Base-by-base conservation (phyloP, 495 filamentous ascomycete species). In the Pseudevernia furfuracea region DNA sequence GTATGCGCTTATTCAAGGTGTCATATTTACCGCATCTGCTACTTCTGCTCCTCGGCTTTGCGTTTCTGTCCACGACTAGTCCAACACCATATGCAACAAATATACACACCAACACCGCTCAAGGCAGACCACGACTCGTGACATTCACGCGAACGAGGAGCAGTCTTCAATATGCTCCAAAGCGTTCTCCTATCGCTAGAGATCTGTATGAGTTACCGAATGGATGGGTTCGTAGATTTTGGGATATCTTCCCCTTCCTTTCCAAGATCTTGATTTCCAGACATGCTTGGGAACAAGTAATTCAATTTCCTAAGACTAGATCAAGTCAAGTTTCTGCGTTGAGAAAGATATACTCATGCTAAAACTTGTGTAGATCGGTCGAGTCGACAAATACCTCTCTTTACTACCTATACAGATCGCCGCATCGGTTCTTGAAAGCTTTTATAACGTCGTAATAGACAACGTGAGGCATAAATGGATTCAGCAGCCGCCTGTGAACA, bases 361-460 rank as follows among this genome's bases (percentile, higher is more conserved):
- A 32, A 34, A 55, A 34, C 0, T 21, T 34, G 28, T 55, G 52
- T 34, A 55, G 52, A 21, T 34, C 25, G 52, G 52, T 10, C 52
- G 52, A 55, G 10, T 34, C 52, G 52, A 55, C 15, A 34, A 34
- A 55, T 55, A 19, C 30, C 52, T 55, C 19, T 55, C 52, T 21
- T 34, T 55, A 21, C 52, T 55, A 23, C 52, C 52, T 3, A 30
- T 34, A 7, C 28, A 55, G 17, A 34, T 34, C 52, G 52, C 52
- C 23, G 30, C 52, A 8, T 55, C 52, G 17, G 52, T 55, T 55
- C 52, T 55, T 30, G 52, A 55, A 55, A 55, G 30, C 28, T 55
- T 55, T 34, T 55, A 55, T 55, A 55, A 34, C 30, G 17, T 34
- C 11, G 52, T 55, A 10, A 55, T 55, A 55, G 30, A 55, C 28